Conservation (phyloP, 164 flowering plant genomes). For the Magnolia officinalis region DNA sequence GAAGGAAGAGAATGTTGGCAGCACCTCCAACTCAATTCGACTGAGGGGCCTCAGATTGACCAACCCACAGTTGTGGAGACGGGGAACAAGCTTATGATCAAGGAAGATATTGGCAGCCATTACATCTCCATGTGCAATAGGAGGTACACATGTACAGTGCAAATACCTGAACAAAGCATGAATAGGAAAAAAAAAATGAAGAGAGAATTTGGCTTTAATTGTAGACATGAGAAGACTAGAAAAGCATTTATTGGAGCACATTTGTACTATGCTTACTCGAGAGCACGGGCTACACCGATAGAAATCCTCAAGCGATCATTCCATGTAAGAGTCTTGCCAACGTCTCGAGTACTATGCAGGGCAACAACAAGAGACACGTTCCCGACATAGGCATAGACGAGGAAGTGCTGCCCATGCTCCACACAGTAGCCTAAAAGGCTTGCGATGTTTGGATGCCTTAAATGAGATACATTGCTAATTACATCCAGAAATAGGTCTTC, state of each 20-base stretch:
- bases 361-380: conserved; percentile 76
- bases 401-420: conserved; percentile 73
- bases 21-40: conserved; percentile 41
- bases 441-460: conserved; percentile 58
- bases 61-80: conserved; percentile 81
- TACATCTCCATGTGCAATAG: conserved; percentile 64
- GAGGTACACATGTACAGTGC: conserved; percentile 75
- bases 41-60: conserved; percentile 43
- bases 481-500: conserved; percentile 59
- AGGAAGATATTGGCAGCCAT: conserved; percentile 77
- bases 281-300: conserved; percentile 84
- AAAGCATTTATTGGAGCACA: not conserved
- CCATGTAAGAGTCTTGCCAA: conserved; percentile 58
- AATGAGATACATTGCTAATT: conserved; percentile 47
- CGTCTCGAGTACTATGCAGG: conserved; percentile 36
- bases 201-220: not conserved
- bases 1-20: not conserved
- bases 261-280: conserved; percentile 55
- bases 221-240: not conserved
- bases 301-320: conserved; percentile 61
- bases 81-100: conserved; percentile 45
- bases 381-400: conserved; percentile 59
- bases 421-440: conserved; percentile 80
- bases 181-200: not conserved
- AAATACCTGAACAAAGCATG: conserved; percentile 46